Evolutionary conservation across 345 rosid species (phyloP), one percentile per base, ranked within the genome.

Genomic region (Aegle marmelos): DNA sequence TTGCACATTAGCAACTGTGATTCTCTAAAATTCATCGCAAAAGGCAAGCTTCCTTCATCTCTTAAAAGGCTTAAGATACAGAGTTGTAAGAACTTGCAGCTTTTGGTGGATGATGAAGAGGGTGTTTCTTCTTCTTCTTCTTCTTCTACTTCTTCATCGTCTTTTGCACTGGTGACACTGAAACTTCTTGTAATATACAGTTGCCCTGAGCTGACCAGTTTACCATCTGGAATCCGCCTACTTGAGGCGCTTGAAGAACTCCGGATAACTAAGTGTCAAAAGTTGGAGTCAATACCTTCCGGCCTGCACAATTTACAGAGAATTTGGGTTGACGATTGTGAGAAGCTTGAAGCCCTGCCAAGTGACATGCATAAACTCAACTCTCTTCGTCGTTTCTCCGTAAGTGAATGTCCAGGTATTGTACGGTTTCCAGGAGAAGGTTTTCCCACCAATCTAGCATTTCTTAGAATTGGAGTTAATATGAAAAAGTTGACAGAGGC

Each of bases 121-220:
- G 50, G 50, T 3, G 50, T 17, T 72, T 10, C 36, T 45, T 25
- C 2, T 50, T 17, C 59, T 25, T 71, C 63, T 30, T 72, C 31
- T 7, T 39, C 33, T 16, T 72, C 31, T 7, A 8, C 33, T 16
- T 39, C 45, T 39, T 39, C 45, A 39, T 39, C 13, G 3, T 39
- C 45, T 39, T 39, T 13, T 39, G 9, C 13, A 2, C 45, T 4
- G 45, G 45, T 9, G 45, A 39, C 45, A 39, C 45, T 39, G 13
- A 39, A 39, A 39, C 45, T 39, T 11, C 45, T 39, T 39, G 45
- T 39, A 39, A 39, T 39, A 39, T 39, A 9, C 45, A 9, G 14
- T 39, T 78, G 81, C 75, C 36, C 65, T 0, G 61, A 74, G 68
- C 54, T 82, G 57, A 73, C 56, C 41, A 14, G 27, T 19, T 24